Percentiles rank a stretch among this genome's conserved stretches.
Evolutionary conservation across 2,329 filamentous ascomycete species (phyloP).

Genomic region (Phoma sp.): DNA sequence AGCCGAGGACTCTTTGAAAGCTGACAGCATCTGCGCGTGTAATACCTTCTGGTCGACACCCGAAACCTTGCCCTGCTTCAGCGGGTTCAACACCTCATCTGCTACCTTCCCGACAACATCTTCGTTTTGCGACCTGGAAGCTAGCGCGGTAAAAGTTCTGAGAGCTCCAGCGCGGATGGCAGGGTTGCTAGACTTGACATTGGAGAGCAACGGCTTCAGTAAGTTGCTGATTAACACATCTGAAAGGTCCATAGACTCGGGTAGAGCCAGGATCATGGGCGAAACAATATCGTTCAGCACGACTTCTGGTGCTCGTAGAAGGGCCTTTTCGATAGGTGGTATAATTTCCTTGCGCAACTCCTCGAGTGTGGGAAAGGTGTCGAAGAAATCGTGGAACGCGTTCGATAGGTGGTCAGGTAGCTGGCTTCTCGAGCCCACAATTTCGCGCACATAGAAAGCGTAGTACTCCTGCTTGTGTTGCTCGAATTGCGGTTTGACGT

Average conservation of each 20-base stretch:
- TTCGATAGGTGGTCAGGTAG: slow-evolving; percentile 75
- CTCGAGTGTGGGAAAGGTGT: slow-evolving; percentile 72
- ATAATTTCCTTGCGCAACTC: slow-evolving; percentile 79
- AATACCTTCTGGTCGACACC: slow-evolving; percentile 83
- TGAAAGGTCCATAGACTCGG: slow-evolving; percentile 76
- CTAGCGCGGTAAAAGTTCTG: slow-evolving; percentile 74
- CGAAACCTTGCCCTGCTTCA: slow-evolving; percentile 84
- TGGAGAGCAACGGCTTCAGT: slow-evolving; percentile 86
- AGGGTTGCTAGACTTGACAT: slow-evolving; percentile 87
- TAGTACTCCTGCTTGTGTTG: slow-evolving; percentile 74
- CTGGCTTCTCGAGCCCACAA: slow-evolving; percentile 77
- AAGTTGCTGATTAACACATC: slow-evolving; percentile 73
- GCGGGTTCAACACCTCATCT: slow-evolving; percentile 77
- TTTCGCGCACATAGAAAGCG: slow-evolving; percentile 82
- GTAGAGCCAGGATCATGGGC: slow-evolving; percentile 73
- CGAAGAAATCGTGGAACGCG: slow-evolving; percentile 83
- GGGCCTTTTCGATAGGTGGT: slow-evolving; percentile 83
- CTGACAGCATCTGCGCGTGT: slow-evolving; percentile 79
- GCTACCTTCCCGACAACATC: slow-evolving; percentile 69
- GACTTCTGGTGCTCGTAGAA: slow-evolving; percentile 89
- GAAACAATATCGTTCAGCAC: slow-evolving; percentile 80
- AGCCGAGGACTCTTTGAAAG: slow-evolving; percentile 58
- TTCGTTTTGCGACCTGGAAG: slow-evolving; percentile 65
- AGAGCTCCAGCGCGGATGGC: slow-evolving; percentile 77
- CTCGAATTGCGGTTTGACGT: slow-evolving; percentile 68